These are phyloP conservation scores for Apium graveolens DNA, from an alignment of 129 eudicot species.

Conservation along the genomic window DNA sequence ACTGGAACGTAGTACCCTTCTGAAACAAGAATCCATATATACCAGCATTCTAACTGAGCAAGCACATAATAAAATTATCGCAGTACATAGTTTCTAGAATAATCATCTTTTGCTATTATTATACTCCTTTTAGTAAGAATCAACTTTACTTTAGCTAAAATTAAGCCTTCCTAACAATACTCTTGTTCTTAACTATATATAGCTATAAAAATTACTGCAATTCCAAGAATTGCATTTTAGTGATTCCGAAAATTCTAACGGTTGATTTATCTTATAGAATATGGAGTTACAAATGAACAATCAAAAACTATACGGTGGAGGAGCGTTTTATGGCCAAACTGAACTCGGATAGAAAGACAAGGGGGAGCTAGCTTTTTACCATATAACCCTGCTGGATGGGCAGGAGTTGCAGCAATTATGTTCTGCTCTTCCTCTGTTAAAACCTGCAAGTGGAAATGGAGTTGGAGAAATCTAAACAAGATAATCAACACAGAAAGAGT, in stretches of 20 bases:
- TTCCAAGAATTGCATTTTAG: not conserved
- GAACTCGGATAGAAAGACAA: not conserved
- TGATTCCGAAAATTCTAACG: not conserved
- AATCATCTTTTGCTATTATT: not conserved
- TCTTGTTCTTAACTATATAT: not conserved
- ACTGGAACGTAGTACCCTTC: not conserved
- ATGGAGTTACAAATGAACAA: not conserved
- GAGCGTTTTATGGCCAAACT: not conserved
- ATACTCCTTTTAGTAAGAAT: not conserved
- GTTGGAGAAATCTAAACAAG: conserved; percentile 2
- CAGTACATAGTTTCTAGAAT: not conserved
- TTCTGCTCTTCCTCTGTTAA: conserved; percentile 85
- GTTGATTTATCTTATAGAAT: not conserved
- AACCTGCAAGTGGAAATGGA: conserved; percentile 41
- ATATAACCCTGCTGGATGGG: conserved; percentile 95
- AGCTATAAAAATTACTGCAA: not conserved
- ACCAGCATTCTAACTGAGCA: not conserved
- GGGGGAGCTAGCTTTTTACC: conserved; percentile 30
- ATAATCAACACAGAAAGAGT: conserved; percentile 8
- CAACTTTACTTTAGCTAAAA: not conserved
- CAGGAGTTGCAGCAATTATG: conserved; percentile 82
- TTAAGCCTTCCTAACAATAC: not conserved
- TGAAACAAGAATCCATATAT: not conserved
- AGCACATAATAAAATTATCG: not conserved
- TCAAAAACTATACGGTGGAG: not conserved